A percentile compares a stretch with the other conserved stretches of the same genome.
These are phyloP conservation scores for Scheffersomyces stipitis DNA, from an alignment of 805 yeast genomes.

Conservation along the genomic window DNA sequence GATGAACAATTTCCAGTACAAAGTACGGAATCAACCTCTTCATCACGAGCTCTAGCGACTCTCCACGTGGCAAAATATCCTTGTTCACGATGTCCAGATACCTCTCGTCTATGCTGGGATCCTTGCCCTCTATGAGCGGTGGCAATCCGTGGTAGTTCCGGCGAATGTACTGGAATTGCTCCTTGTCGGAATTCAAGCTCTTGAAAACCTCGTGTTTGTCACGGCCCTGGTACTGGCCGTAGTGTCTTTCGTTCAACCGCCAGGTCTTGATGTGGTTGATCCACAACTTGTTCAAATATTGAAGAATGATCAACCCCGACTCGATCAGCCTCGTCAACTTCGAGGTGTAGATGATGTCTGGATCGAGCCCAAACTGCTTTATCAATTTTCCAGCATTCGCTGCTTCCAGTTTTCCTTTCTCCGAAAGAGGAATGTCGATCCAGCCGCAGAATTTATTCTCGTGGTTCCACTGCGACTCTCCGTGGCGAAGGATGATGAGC, in stretches of 20 bases:
- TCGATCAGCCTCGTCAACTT: conserved; percentile 40
- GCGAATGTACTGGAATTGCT: conserved; percentile 38
- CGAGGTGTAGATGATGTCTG: conserved; percentile 38
- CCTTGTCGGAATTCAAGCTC: conserved; percentile 29
- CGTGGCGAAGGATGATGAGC: conserved; percentile 44
- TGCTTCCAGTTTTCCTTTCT: conserved; percentile 40
- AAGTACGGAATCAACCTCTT: conserved; percentile 40
- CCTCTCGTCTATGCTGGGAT: conserved; percentile 35
- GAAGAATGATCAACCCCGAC: conserved; percentile 40
- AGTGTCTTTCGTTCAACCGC: conserved; percentile 46
- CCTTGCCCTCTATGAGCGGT: conserved; percentile 26
- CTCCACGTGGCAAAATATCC: conserved; percentile 36
- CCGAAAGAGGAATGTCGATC: conserved; percentile 42
- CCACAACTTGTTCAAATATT: conserved; percentile 31
- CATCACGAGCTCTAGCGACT: conserved; percentile 39
- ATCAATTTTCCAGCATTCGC: conserved; percentile 38
- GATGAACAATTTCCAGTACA: conserved; percentile 25
- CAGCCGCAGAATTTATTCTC: conserved; percentile 46
- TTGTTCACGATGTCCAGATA: conserved; percentile 24
- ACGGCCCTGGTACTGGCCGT: conserved; percentile 42
- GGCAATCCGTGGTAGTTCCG: conserved; percentile 40
- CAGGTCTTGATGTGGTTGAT: conserved; percentile 39
- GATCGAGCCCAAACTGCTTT: conserved; percentile 22
- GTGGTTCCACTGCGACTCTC: conserved; percentile 44
- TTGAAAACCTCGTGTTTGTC: conserved; percentile 36